Conservation (phyloP, 805 yeast genomes). For the Ogataea nakhonphanomensis region DNA sequence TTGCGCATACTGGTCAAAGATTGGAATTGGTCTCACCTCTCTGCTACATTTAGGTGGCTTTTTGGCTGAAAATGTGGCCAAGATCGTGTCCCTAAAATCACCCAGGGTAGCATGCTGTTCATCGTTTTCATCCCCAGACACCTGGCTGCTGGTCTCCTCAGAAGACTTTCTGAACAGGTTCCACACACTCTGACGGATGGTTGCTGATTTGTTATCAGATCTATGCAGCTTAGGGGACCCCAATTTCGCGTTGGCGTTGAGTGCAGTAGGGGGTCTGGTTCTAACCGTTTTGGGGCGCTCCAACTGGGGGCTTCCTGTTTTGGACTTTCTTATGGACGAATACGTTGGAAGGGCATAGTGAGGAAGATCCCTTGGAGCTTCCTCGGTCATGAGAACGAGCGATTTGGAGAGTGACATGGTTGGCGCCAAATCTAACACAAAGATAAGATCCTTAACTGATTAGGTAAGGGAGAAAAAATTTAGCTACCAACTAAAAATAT, state of each 20-base stretch:
- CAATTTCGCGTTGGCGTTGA: slow-evolving; percentile 2
- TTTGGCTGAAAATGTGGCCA: slow-evolving; percentile 4
- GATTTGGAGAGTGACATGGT: slow-evolving; percentile 10
- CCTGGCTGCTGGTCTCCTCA: slow-evolving; percentile 2
- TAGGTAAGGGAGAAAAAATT: slow-evolving; percentile 8
- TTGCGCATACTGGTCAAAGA: slow-evolving; percentile 14
- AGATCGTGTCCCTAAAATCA: slow-evolving; percentile 4
- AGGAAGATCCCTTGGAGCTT: slow-evolving; percentile 15
- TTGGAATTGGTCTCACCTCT: background rate
- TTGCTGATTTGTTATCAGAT: slow-evolving; percentile 4
- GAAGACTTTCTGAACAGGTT: slow-evolving; percentile 9
- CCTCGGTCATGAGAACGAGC: slow-evolving; percentile 12
- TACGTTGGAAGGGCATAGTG: slow-evolving; percentile 26
- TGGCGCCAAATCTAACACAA: slow-evolving; percentile 8
- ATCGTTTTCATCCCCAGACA: slow-evolving; percentile 12
- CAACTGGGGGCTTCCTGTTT: slow-evolving; percentile 10
- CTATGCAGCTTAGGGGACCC: slow-evolving; percentile 3
- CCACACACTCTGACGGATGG: slow-evolving; percentile 12
- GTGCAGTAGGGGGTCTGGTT: slow-evolving; percentile 2
- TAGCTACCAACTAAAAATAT: slow-evolving; percentile 1
- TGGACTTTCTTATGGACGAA: slow-evolving; percentile 21
- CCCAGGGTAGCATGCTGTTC: slow-evolving; percentile 1
- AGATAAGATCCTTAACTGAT: slow-evolving; percentile 7
- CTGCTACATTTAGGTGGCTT: background rate
- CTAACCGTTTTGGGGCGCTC: slow-evolving; percentile 6